Evolutionary conservation across 257 asterid species (phyloP), one percentile per base, ranked within the genome.

Genomic region (Rehmannia glutinosa): DNA sequence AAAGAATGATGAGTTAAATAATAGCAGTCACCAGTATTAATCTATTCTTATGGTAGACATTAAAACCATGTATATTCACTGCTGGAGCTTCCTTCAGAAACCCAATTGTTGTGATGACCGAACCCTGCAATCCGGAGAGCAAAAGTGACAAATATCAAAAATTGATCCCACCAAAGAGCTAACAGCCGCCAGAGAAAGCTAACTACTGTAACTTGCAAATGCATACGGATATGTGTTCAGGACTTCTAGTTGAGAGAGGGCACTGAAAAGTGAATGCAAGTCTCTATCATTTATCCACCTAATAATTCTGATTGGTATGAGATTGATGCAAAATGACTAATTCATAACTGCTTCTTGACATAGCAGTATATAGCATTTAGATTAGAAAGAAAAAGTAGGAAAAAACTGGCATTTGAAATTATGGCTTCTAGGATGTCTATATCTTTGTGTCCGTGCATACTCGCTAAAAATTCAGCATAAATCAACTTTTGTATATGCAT

Each of bases 11-110:
- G 15, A 55, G 55, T 17, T 30, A 38, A 46, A 69, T 30, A 73
- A 66, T 66, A 68, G 57, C 57, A 72, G 71, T 82, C 60, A 92
- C 98, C 97, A 89, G 64, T 77, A 92, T 87, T 76, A 92, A 77
- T 75, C 98, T 87, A 58, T 92, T 92, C 88, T 82, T 92, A 80
- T 92, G 93, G 85, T 92, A 92, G 76, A 92, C 95, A 79, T 89
- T 92, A 78, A 92, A 92, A 77, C 98, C 98, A 71, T 89, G 97
- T 46, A 89, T 25, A 66, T 86, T 84, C 74, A 87, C 96, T 6
- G 50, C 53, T 38, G 97, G 95, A 75, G 98, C 96, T 68, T 92
- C 98, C 83, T 89, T 92, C 62, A 92, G 68, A 67, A 92, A 92
- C 56, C 98, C 98, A 71, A 92, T 76, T 51, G 98, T 72, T 4